Evolutionary conservation across 2,329 filamentous ascomycete species (phyloP), one percentile per base, ranked within the genome.

Genomic region (Dissoconium aciculare): DNA sequence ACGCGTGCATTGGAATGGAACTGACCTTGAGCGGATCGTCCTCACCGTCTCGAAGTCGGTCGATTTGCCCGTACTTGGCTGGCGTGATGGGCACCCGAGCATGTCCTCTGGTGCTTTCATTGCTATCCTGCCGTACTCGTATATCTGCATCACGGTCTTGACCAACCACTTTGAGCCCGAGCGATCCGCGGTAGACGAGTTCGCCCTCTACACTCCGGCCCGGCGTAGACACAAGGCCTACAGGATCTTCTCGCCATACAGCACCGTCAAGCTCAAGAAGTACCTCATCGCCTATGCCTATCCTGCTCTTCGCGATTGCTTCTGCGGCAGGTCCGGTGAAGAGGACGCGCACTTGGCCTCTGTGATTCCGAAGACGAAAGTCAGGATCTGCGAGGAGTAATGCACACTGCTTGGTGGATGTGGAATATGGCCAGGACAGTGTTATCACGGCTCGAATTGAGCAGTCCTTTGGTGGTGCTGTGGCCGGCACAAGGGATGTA

Each of bases 371-470:
- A 30, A 87, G 64, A 28, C 81, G 77, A 47, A 85, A 79, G 52
- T 94, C 83, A 27, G 75, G 74, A 46, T 94, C 85, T 27, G 80
- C 80, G 17, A 95, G 68, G 12, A 91, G 68, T 30, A 94, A 74
- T 15, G 82, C 77, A 42, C 84, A 68, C 23, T 74, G 74, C 31
- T 69, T 70, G 16, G 69, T 78, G 15, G 82, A 72, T 13, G 78
- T 78, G 41, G 80, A 93, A 55, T 82, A 94, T 0, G 87, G 87
- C 85, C 87, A 95, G 35, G 82, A 74, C 19, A 95, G 71, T 5
- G 83, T 87, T 13, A 94, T 71, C 11, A 79, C 64, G 23, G 80
- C 84, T 35, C 71, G 67, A 17, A 93, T 51, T 4, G 44, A 40
- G 25, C 49, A 46, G 31, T 44, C 34, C 6, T 33, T 14, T 5